Percentiles rank a stretch among this genome's conserved stretches.
These are phyloP conservation scores for Microcyclospora tardicrescens DNA, from an alignment of 2,329 filamentous ascomycete genomes.

Conservation along the genomic window DNA sequence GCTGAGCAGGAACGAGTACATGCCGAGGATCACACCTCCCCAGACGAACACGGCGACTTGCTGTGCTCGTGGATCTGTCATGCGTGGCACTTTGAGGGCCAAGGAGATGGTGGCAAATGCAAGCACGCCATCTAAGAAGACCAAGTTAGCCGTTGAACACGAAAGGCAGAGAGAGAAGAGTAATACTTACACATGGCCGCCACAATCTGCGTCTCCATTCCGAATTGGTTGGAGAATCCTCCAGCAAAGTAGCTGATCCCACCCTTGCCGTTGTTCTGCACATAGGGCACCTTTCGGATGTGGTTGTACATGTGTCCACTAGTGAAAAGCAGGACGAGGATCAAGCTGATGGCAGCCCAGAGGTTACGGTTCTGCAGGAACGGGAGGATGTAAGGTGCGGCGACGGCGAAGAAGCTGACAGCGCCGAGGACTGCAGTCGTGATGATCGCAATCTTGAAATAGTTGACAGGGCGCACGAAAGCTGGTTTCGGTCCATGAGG, in stretches of 20 bases:
- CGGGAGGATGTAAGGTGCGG: constrained; percentile 67
- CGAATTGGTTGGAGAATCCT: constrained; percentile 88
- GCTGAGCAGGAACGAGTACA: constrained; percentile 90
- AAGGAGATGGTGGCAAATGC: constrained; percentile 87
- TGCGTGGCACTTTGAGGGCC: constrained; percentile 82
- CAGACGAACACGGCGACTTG: constrained; percentile 71
- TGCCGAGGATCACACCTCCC: constrained; percentile 60
- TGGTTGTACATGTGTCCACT: constrained; percentile 99
- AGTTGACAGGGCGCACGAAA: constrained; percentile 81
- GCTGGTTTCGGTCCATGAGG: constrained; percentile 59
- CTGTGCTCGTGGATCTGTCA: constrained; percentile 62
- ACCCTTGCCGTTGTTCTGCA: constrained; percentile 69
- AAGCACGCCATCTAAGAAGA: constrained; percentile 55
- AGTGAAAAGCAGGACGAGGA: constrained; percentile 82
- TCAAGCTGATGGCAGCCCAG: constrained; percentile 82
- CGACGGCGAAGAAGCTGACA: constrained; percentile 55
- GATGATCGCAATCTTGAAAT: constrained; percentile 55
- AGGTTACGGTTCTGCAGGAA: constrained; percentile 80
- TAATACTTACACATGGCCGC: constrained; percentile 73
- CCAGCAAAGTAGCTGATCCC: constrained; percentile 81
- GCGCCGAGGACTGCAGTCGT: constrained; percentile 57
- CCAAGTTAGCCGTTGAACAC: constrained; percentile 1
- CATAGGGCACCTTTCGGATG: constrained; percentile 90
- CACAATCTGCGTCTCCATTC: constrained; percentile 88
- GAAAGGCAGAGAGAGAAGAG: background rate